Base-by-base conservation (phyloP, 2,329 filamentous ascomycete species). In the Claviceps sorghi region DNA sequence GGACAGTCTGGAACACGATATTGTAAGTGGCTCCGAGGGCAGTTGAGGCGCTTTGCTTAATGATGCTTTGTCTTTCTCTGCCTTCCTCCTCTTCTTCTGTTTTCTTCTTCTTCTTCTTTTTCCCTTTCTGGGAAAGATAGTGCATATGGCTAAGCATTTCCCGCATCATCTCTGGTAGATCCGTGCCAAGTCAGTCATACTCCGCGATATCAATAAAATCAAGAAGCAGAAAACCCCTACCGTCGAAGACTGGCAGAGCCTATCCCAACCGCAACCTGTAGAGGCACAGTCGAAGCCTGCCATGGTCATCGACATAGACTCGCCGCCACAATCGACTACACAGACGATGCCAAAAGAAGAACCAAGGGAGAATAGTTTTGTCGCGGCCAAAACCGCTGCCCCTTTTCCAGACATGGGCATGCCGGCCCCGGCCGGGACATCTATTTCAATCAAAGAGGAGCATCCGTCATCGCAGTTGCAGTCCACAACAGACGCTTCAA, bases 341-440 rank as follows among this genome's bases (percentile, higher is more conserved):
- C 55, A 55, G 40, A 38, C 58, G 5, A 52, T 48, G 4, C 57
- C 59, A 42, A 59, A 62, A 36, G 59, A 63, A 29, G 68, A 68
- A 52, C 60, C 63, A 15, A 59, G 62, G 50, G 65, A 64, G 47
- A 61, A 67, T 34, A 68, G 69, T 51, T 62, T 59, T n/a, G 52
- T 57, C 7, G 58, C 56, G 36, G 72, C 3, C 29, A 46, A 51
- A 48, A 30, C 70, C 15, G 68, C 76, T 49, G 78, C 78, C 17
- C 72, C 78, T 0, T 74, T 80, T 55, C 74, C 77, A 2, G 74
- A 79, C 56, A 79, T 79, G 75, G 75, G 74, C 30, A 62, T 51
- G n/a, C 32, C 41, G 21, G 42, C 64, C 10, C 10, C 55, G 6
- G 44, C 55, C 7, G 58, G 60, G 22, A 32, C 54, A 17, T 54